phyloP scores from a whole-genome alignment of 768 basidiomycete genomes.

The Neoboletus magnificus region DNA sequence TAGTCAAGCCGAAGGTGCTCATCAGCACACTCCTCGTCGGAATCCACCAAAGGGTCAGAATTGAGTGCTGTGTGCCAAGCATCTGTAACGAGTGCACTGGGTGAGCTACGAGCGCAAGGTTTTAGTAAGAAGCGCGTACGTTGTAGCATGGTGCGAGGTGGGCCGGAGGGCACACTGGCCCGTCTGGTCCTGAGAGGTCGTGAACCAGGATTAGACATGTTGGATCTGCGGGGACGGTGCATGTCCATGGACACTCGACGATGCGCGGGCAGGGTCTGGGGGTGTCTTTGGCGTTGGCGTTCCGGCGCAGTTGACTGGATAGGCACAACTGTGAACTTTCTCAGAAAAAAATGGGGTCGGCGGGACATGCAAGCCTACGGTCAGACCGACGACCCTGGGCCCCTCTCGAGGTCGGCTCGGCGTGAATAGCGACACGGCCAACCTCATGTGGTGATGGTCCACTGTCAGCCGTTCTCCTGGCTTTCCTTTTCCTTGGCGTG shows the following conservation, averaged over 20 bases:
- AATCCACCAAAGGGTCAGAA: constrained; percentile 71
- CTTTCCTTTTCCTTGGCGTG: constrained; percentile 29
- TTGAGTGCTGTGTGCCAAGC: constrained; percentile 67
- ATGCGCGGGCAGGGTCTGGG: constrained; percentile 19
- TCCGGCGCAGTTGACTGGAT: constrained; percentile 22
- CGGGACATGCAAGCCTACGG: constrained; percentile 16
- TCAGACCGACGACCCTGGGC: constrained; percentile 29
- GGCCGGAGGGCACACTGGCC: constrained; percentile 25
- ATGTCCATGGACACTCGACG: constrained; percentile 27
- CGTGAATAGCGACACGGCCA: constrained; percentile 8
- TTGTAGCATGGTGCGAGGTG: constrained; percentile 58
- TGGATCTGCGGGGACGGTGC: constrained; percentile 24
- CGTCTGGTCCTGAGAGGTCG: constrained; percentile 26
- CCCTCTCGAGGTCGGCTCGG: constrained; percentile 15
- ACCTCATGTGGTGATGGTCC: constrained; percentile 12
- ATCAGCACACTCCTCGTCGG: constrained; percentile 67
- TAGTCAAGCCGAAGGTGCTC: constrained; percentile 66
- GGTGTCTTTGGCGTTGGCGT: constrained; percentile 25
- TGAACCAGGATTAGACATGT: constrained; percentile 18
- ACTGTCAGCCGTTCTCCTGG: constrained; percentile 13
- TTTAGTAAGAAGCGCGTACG: constrained; percentile 42
- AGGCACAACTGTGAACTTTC: constrained; percentile 13
- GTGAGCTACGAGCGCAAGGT: constrained; percentile 2
- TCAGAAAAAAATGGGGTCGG: constrained; percentile 8
- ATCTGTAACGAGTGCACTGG: constrained; percentile 40